Evolutionary conservation across 2,329 filamentous ascomycete species (phyloP), one percentile per base, ranked within the genome.

Genomic region (Rachicladosporium sp.): DNA sequence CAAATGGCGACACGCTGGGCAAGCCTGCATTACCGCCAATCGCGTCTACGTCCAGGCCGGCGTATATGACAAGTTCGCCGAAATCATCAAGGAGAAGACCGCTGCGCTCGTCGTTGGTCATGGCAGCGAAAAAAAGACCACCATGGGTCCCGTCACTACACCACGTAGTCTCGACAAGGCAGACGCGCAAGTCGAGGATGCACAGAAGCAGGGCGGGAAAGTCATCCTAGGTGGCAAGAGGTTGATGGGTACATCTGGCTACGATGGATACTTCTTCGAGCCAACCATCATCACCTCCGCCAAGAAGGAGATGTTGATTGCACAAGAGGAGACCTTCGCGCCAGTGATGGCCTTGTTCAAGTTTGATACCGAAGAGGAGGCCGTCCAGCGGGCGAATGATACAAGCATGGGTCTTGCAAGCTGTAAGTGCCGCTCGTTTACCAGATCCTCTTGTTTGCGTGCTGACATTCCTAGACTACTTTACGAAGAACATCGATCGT

Each of bases 401-500:
- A 78, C 74, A 32, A 67, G 64, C 42, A 76, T 80, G 70, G 78
- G 78, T 4, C 57, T 80, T 44, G 78, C 78, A 6, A 77, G 73
- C 31, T 82, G 40, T 42, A 12, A 42, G 40, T 38, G 12, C 4
- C 29, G 2, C 6, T 9, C n/a, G 9, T 9, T 8, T 10, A 3
- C 19, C 4, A 27, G 7, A 15, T 36, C 10, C 10, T 41, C 3
- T 13, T 8, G 29, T 31, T 38, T 21, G 19, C 36, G 31, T 13
- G 38, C 31, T 33, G 31, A 19, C 7, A 11, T 31, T 35, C 12
- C 9, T 36, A 47, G 45, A 82, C 50, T 74, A 74, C 44, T 81
- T 81, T 58, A 82, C 78, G 1, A 79, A 78, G 61, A 74, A 80
- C 49, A 62, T 81, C 4, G 75, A 80, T 52, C 73, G 77, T 0